phyloP scores from a whole-genome alignment of 2,329 filamentous ascomycete genomes.

The Apiospora aurea region DNA sequence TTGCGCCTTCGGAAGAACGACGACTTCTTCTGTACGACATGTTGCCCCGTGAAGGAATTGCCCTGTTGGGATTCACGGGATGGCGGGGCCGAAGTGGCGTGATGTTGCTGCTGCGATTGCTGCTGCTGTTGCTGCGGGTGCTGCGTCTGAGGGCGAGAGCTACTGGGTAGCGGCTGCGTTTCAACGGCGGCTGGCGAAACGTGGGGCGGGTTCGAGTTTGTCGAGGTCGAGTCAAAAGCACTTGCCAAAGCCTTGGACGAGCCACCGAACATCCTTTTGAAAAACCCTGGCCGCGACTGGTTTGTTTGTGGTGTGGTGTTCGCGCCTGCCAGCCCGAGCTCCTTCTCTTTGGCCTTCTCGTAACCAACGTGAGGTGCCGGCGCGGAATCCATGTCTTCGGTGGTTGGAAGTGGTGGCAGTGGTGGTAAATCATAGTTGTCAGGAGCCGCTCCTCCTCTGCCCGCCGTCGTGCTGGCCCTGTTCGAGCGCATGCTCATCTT shows the following conservation, averaged over 20 bases:
- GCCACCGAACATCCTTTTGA: slow-evolving; percentile 88
- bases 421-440: slow-evolving; percentile 17
- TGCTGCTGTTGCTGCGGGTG: slow-evolving; percentile 37
- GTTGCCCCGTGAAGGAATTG: slow-evolving; percentile 39
- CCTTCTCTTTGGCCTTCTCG: slow-evolving; percentile 66
- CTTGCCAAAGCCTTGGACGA: slow-evolving; percentile 55
- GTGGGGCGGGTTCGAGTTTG: slow-evolving; percentile 36
- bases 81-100: slow-evolving; percentile 50
- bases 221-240: slow-evolving; percentile 25
- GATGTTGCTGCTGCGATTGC: slow-evolving; percentile 38
- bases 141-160: slow-evolving; percentile 42
- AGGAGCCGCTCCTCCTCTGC: slow-evolving; percentile 39
- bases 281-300: slow-evolving; percentile 81
- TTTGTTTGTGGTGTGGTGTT: slow-evolving; percentile 53
- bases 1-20: slow-evolving; percentile 95
- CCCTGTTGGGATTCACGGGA: slow-evolving; percentile 59
- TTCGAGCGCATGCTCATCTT: slow-evolving; percentile 65
- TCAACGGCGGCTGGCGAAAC: slow-evolving; percentile 47
- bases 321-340: slow-evolving; percentile 52
- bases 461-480: slow-evolving; percentile 41
- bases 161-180: slow-evolving; percentile 47
- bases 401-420: neutral
- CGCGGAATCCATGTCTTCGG: slow-evolving; percentile 54
- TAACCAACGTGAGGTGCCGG: slow-evolving; percentile 66
- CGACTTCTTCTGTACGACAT: slow-evolving; percentile 84